Percentiles rank a stretch among this genome's conserved stretches.
Conservation (phyloP, 164 flowering plant species). For the Liquidambar formosana region DNA sequence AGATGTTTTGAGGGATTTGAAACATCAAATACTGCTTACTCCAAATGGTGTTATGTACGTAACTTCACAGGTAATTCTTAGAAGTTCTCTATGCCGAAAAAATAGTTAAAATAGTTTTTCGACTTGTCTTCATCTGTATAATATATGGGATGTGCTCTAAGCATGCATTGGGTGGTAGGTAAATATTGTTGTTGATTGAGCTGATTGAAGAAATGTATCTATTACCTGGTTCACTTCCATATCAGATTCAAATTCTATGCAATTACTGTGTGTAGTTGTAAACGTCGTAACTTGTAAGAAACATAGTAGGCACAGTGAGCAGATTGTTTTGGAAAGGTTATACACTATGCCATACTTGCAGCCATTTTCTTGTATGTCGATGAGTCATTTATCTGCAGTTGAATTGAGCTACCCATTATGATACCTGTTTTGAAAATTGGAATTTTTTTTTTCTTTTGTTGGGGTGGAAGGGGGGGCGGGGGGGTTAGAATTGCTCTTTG, state of each 20-base stretch:
- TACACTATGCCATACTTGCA: too few species aligned
- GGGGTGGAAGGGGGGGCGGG: too few species aligned
- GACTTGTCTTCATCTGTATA: not conserved
- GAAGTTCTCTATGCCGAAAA: not conserved
- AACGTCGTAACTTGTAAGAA: not conserved
- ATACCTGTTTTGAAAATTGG: too few species aligned
- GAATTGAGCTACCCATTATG: too few species aligned
- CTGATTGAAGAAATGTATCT: not conserved
- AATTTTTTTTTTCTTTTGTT: not conserved
- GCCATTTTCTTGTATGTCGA: too few species aligned
- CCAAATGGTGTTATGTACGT: slow-evolving; percentile 96
- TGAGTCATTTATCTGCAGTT: too few species aligned
- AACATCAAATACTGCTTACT: slow-evolving; percentile 58
- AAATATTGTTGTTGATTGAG: not conserved
- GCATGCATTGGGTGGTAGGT: not conserved
- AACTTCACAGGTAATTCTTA: slow-evolving; percentile 58
- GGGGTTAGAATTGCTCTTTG: too few species aligned
- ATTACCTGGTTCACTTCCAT: not conserved
- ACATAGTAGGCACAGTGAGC: too few species aligned
- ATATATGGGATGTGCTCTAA: not conserved
- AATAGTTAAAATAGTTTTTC: not conserved
- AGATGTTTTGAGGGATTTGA: slow-evolving; percentile 43
- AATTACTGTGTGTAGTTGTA: not conserved
- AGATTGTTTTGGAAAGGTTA: too few species aligned
- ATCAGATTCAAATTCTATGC: too few species aligned